Evolutionary conservation across 2,329 filamentous ascomycete genomes (phyloP).

Genomic region (Ascosphaera pollenicola): DNA sequence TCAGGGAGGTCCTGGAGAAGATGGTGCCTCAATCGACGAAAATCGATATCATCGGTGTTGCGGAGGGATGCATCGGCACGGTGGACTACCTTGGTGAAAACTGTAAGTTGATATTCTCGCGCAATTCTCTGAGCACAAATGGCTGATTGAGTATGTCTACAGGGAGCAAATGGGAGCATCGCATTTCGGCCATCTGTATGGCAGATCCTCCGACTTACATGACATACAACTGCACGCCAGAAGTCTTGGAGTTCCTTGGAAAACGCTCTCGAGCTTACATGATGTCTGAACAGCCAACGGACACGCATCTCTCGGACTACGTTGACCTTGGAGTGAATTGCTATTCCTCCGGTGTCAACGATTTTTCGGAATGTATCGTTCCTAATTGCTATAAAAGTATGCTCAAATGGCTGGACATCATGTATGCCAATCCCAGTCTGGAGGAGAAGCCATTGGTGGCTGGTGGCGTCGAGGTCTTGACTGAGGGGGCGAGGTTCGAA

Average conservation of each 20-base stretch:
- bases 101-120: constrained; percentile 18
- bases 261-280: constrained; percentile 41
- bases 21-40: constrained; percentile 28
- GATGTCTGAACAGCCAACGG: constrained; percentile 28
- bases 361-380: constrained; percentile 40
- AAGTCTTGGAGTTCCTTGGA: constrained; percentile 14
- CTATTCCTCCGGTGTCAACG: constrained; percentile 42
- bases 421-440: constrained; percentile 7
- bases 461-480: constrained; percentile 3
- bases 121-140: too few relatives aligned
- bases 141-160: not conserved
- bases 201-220: constrained; percentile 16
- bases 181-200: constrained; percentile 20
- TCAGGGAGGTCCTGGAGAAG: constrained; percentile 37
- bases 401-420: constrained; percentile 33
- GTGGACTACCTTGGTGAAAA: constrained; percentile 35
- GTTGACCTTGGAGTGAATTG: constrained; percentile 40
- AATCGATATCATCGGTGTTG: constrained; percentile 50
- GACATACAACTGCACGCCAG: constrained; percentile 9
- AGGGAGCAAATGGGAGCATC: constrained; percentile 19
- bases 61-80: constrained; percentile 39
- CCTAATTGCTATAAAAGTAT: constrained; percentile 31
- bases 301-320: constrained; percentile 31
- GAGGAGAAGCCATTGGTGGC: constrained; percentile 7
- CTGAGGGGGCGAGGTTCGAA: not conserved